phyloP scores from a whole-genome alignment of 768 basidiomycete species.

The Leucocoprinus sp. region DNA sequence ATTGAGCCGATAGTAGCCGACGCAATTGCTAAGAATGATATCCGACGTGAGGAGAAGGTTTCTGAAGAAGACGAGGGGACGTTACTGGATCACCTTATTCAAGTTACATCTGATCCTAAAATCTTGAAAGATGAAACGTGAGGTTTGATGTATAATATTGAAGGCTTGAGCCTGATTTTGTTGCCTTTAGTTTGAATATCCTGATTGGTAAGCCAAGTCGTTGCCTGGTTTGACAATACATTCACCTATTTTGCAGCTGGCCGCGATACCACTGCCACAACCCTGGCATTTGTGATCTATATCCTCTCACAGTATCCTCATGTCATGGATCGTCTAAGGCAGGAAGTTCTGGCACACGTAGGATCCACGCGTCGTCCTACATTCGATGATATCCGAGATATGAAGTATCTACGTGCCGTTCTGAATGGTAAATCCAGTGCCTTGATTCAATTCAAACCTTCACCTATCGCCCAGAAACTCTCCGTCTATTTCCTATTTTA shows the following conservation, averaged over 20 bases:
- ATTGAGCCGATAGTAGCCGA: no score
- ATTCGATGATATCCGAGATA: conserved; percentile 36
- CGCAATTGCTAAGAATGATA: conserved; percentile 35
- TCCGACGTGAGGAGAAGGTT: conserved; percentile 17
- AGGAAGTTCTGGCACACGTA: conserved; percentile 33
- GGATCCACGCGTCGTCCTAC: conserved; percentile 32
- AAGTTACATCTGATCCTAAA: conserved; percentile 35
- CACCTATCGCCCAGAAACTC: conserved; percentile 22
- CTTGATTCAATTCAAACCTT: not conserved
- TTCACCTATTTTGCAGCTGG: conserved; percentile 23
- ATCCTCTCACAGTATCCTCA: conserved; percentile 35
- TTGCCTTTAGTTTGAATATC: conserved; percentile 29
- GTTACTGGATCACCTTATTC: conserved; percentile 48
- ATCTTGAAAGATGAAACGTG: conserved; percentile 42
- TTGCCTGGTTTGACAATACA: not conserved
- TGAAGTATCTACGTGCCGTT: conserved; percentile 32
- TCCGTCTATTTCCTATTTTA: conserved; percentile 32
- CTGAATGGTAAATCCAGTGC: conserved; percentile 21
- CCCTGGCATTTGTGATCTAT: conserved; percentile 21
- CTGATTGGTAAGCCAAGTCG: conserved; percentile 29
- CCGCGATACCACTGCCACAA: conserved; percentile 36
- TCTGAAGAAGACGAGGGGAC: conserved; percentile 31
- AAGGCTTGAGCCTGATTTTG: not conserved
- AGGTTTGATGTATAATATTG: conserved; percentile 6
- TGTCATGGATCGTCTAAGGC: conserved; percentile 29